Conservation (phyloP, 164 flowering plant species). For the Protea cynaroides region DNA sequence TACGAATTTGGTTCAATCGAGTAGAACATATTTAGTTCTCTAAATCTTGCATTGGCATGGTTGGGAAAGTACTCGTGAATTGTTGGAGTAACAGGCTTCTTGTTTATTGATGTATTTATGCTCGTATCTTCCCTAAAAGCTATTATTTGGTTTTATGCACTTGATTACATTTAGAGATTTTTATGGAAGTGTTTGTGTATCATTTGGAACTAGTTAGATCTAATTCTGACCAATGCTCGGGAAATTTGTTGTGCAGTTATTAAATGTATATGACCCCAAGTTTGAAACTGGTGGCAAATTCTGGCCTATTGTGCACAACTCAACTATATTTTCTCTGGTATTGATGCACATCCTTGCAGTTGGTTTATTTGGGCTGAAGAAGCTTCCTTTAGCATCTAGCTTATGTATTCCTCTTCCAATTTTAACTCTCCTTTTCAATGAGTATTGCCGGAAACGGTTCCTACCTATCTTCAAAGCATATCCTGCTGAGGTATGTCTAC, state of each 20-base stretch:
- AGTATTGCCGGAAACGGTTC: conserved; percentile 80
- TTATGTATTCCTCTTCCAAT: conserved; percentile 67
- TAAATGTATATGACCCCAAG: conserved; percentile 72
- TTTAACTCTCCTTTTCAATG: conserved; percentile 70
- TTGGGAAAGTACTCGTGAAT: too few relatives aligned
- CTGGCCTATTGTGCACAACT: conserved; percentile 85
- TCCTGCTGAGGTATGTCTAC: conserved; percentile 65
- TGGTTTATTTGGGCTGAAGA: conserved; percentile 84
- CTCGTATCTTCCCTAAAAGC: too few relatives aligned
- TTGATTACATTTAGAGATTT: background rate
- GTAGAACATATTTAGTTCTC: too few relatives aligned
- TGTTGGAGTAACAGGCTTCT: too few relatives aligned
- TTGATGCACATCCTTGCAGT: conserved; percentile 82
- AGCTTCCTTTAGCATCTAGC: conserved; percentile 72
- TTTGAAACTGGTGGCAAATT: conserved; percentile 77
- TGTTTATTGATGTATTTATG: too few relatives aligned
- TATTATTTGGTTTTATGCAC: too few relatives aligned
- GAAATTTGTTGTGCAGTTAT: conserved; percentile 42
- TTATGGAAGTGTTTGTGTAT: too few relatives aligned
- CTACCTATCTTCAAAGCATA: conserved; percentile 60
- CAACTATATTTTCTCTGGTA: conserved; percentile 69
- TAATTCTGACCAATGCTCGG: conserved; percentile 4
- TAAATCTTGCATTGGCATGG: too few relatives aligned
- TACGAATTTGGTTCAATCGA: too few relatives aligned
- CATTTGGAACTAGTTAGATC: background rate